Percentiles rank a stretch among this genome's conserved stretches.
Conservation (phyloP, 108 stramenopile genomes). For the Skeletonema costatum region DNA sequence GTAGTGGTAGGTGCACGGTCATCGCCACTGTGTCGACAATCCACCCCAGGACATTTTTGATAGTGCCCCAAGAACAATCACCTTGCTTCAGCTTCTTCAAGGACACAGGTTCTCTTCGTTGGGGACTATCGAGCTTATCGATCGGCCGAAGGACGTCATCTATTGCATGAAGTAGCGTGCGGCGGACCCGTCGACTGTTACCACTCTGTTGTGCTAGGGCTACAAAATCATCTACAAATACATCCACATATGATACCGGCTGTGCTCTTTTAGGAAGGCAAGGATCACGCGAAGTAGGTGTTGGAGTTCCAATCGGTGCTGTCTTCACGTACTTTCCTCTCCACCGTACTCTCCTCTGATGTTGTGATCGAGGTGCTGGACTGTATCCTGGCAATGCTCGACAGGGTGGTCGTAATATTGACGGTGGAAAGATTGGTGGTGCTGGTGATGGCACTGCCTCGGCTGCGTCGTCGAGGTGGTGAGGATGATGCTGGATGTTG, state of each 20-base stretch:
- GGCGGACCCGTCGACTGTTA: not conserved
- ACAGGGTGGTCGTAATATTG: not conserved
- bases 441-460: not conserved
- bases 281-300: too few relatives aligned
- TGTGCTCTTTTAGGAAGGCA: too few relatives aligned
- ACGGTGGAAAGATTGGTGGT: not conserved
- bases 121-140: conserved; percentile 6
- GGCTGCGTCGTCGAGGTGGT: conserved; percentile 36
- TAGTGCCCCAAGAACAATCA: conserved; percentile 37
- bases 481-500: not conserved
- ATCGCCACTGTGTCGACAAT: conserved; percentile 5
- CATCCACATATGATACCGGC: conserved; percentile 7
- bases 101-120: conserved; percentile 38
- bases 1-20: conserved; percentile 10
- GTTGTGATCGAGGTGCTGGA: too few relatives aligned
- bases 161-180: conserved; percentile 8
- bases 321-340: too few relatives aligned
- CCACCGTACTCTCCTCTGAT: too few relatives aligned
- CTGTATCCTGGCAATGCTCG: too few relatives aligned
- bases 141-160: conserved; percentile 26
- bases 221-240: conserved; percentile 40
- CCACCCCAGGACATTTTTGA: conserved; percentile 41
- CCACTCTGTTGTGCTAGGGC: not conserved
- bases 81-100: conserved; percentile 48
- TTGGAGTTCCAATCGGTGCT: too few relatives aligned